A percentile compares a stretch with the other conserved stretches of the same genome.
phyloP scores from a whole-genome alignment of 2,329 filamentous ascomycete species.

The Colletotrichum lindemuthianum region DNA sequence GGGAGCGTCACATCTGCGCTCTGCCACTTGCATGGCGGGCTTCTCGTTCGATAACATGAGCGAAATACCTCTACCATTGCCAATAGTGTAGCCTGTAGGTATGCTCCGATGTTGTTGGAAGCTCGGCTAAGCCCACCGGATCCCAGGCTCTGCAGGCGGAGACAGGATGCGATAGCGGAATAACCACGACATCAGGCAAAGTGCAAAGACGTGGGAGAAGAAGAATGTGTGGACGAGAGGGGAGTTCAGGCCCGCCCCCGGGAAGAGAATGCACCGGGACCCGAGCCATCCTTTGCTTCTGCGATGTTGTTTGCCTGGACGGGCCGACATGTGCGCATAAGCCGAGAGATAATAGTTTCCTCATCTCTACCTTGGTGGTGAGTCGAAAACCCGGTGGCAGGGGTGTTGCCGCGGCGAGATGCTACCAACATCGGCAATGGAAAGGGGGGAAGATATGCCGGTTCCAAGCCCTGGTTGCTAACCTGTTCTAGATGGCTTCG shows the following conservation, averaged over 20 bases:
- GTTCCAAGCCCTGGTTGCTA: neutral
- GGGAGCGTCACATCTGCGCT: slow-evolving; percentile 13
- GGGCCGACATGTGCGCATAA: no score
- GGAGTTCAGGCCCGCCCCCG: slow-evolving; percentile 3
- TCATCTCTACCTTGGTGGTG: slow-evolving; percentile 4
- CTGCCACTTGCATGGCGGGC: neutral
- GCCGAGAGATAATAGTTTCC: no score
- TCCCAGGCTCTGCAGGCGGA: neutral
- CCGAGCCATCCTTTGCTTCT: neutral
- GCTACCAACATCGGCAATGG: slow-evolving; percentile 9
- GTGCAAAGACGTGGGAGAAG: slow-evolving; percentile 6
- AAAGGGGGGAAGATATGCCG: neutral
- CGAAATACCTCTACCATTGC: neutral
- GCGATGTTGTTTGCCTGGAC: no score
- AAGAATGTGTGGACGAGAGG: slow-evolving; percentile 3
- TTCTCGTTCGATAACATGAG: slow-evolving; percentile 2
- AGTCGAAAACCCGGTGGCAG: slow-evolving; percentile 8
- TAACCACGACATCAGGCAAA: slow-evolving; percentile 9
- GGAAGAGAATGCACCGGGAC: slow-evolving; percentile 1
- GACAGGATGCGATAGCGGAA: slow-evolving; percentile 8
- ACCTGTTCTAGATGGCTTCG: slow-evolving; percentile 3
- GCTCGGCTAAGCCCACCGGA: no score
- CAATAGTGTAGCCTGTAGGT: no score
- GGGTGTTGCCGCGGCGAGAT: slow-evolving; percentile 2
- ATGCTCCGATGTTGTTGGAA: no score